Evolutionary conservation across 163 green algal species (phyloP).

Genomic region (Prototheca wickerhamii): DNA sequence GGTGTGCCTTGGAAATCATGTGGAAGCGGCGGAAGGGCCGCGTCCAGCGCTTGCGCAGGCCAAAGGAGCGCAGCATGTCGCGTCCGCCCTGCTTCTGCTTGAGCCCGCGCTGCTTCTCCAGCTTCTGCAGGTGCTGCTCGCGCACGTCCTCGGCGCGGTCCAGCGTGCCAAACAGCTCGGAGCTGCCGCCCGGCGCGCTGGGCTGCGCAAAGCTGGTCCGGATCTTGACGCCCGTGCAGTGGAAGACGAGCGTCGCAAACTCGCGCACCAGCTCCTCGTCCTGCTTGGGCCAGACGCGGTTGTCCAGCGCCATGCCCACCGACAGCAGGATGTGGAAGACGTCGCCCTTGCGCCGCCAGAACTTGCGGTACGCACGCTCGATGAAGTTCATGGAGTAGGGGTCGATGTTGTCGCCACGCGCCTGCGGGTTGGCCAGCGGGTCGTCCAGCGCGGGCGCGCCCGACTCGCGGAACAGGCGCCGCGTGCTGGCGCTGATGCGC

Average conservation of each 20-base stretch:
- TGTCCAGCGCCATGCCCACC: constrained; percentile 19
- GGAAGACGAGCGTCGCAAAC: constrained; percentile 18
- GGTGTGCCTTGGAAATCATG: constrained; percentile 13
- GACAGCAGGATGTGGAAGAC: constrained; percentile 33
- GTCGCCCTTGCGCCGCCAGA: constrained; percentile 31
- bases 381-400: neutral
- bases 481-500: no score
- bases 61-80: neutral
- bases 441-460: neutral
- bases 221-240: constrained; percentile 22
- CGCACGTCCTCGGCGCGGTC: neutral
- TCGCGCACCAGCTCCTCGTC: constrained; percentile 16
- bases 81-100: neutral
- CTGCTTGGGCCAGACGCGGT: constrained; percentile 26
- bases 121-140: neutral
- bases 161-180: neutral
- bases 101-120: neutral
- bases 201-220: constrained; percentile 10
- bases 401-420: neutral
- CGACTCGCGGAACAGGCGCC: no score
- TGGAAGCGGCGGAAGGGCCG: neutral
- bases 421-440: neutral
- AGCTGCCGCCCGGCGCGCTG: neutral
- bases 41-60: neutral
- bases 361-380: constrained; percentile 10